These are phyloP conservation scores for Myriosclerotinia curreyana DNA, from an alignment of 2,329 filamentous ascomycete genomes.

Conservation along the genomic window DNA sequence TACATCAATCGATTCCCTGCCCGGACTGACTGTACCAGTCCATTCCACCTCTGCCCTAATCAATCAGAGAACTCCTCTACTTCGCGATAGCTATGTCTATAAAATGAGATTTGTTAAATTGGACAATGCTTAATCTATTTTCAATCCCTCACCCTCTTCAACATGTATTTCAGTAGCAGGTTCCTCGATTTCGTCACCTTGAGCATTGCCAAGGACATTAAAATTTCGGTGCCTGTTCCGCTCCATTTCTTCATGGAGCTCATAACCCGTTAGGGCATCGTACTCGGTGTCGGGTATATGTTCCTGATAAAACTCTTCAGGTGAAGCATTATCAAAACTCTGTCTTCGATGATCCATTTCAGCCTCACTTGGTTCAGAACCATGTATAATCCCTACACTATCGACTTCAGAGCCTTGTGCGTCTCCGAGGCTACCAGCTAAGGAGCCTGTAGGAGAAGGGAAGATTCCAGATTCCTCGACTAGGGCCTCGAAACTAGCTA, in stretches of 20 bases:
- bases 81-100: neutral
- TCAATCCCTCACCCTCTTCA: conserved; percentile 36
- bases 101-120: neutral
- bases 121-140: conserved; percentile 27
- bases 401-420: conserved; percentile 27
- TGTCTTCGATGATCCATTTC: conserved; percentile 28
- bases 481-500: too few species aligned
- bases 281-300: conserved; percentile 35
- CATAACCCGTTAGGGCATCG: neutral
- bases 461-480: conserved; percentile 2
- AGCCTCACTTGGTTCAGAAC: conserved; percentile 34
- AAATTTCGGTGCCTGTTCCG: conserved; percentile 23
- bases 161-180: conserved; percentile 39
- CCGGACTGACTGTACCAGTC: neutral
- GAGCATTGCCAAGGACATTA: conserved; percentile 19
- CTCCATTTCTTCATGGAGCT: conserved; percentile 22
- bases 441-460: conserved; percentile 34
- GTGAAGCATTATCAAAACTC: conserved; percentile 33
- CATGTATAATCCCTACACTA: conserved; percentile 30
- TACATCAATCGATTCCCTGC: neutral
- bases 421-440: conserved; percentile 24
- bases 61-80: conserved; percentile 9
- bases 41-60: neutral
- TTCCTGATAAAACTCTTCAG: conserved; percentile 28
- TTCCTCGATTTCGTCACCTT: conserved; percentile 32